Evolutionary conservation across 768 basidiomycete genomes (phyloP), one percentile per base, ranked within the genome.

Genomic region (Pholiota microspora): DNA sequence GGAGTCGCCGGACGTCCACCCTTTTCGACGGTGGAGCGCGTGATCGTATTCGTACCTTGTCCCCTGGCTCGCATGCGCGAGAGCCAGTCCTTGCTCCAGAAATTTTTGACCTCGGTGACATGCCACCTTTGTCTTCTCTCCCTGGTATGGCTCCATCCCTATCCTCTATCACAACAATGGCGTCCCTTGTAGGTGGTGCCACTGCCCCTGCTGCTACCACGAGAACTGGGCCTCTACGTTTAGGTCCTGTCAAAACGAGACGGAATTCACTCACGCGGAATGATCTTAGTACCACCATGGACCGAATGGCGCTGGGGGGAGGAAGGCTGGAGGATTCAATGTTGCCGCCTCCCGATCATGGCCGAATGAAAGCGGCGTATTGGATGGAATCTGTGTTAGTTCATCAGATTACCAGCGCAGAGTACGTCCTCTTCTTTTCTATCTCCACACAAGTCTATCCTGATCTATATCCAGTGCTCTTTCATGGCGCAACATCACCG

Each of bases 371-470:
- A 49, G 80, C 87, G 1, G 75, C 83, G 0, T 88, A 83, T 63
- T 92, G 90, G 89, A 81, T 86, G 69, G 83, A 91, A 59, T 76
- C 70, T 48, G 58, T 92, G 13, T 67, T 75, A 50, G 73, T 77
- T 12, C 76, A 79, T 50, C 71, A 78, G n/a, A 72, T 84, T 15
- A 59, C 74, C 0, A 65, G 69, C 45, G 63, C 63, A 40, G 79
- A 82, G 90, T 91, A 64, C 72, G 82, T 68, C 49, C 24, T 23
- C n/a, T 54, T 49, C 45, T 55, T 47, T 53, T 29, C 31, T 40
- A 12, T 6, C 12, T 28, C 10, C 16, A 18, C 49, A 27, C 7
- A 53, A 25, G 49, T 55, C 15, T 8, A 29, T 8, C 4, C 45
- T 36, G 21, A 12, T 42, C 45, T 57, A n/a, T 55, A 58, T 59